These are phyloP conservation scores for Fusarium robinianum DNA, from an alignment of 2,329 filamentous ascomycete species.

Conservation along the genomic window DNA sequence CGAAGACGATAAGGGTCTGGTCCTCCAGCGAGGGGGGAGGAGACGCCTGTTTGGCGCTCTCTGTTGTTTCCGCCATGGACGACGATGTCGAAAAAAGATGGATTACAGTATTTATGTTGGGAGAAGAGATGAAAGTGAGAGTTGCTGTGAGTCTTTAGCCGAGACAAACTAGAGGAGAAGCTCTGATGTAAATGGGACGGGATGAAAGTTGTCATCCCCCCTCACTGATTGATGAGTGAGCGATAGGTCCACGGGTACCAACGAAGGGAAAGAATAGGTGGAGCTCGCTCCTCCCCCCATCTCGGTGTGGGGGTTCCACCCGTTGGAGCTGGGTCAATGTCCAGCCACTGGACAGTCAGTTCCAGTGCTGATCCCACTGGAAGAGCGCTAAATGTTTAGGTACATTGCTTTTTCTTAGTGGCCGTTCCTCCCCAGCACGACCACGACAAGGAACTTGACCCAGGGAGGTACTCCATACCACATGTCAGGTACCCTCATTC, in stretches of 20 bases:
- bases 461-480: too few relatives aligned
- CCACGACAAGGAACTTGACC: too few relatives aligned
- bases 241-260: too few relatives aligned
- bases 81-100: background rate
- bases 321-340: background rate
- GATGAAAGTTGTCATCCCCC: too few relatives aligned
- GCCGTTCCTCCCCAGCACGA: background rate
- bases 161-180: conserved; percentile 12
- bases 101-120: too few relatives aligned
- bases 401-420: conserved; percentile 5
- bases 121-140: background rate
- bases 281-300: too few relatives aligned
- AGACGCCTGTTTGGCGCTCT: conserved; percentile 40
- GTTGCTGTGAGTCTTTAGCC: conserved; percentile 2
- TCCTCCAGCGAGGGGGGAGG: conserved; percentile 55
- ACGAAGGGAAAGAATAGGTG: too few relatives aligned
- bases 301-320: background rate
- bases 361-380: too few relatives aligned
- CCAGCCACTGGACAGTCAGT: background rate
- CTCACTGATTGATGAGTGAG: too few relatives aligned
- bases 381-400: background rate
- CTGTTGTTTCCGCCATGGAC: conserved; percentile 40
- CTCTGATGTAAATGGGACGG: conserved; percentile 32
- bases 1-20: conserved; percentile 77
- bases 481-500: too few relatives aligned